Conservation (phyloP, 495 filamentous ascomycete species). For the Aspergillus cristatus region DNA sequence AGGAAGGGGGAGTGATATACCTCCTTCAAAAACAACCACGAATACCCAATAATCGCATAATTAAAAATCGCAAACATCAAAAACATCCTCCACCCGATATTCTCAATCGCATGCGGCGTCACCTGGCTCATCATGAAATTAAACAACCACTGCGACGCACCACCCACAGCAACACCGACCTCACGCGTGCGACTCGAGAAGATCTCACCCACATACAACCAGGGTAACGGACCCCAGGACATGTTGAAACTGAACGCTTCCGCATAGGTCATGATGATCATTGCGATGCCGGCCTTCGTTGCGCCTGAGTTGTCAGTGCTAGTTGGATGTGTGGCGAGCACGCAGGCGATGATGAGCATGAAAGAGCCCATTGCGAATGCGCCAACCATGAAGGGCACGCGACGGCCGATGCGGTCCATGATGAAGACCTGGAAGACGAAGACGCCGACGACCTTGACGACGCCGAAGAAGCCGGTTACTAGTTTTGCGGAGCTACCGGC, state of each 20-base stretch:
- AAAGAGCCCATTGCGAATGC: slow-evolving; percentile 41
- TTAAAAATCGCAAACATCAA: slow-evolving; percentile 50
- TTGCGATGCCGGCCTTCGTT: slow-evolving; percentile 31
- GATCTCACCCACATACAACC: slow-evolving; percentile 42
- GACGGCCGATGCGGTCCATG: slow-evolving; percentile 44
- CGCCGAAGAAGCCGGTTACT: slow-evolving; percentile 40
- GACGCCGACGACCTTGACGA: slow-evolving; percentile 38
- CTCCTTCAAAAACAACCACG: slow-evolving; percentile 42
- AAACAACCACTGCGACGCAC: slow-evolving; percentile 47
- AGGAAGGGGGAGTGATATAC: slow-evolving; percentile 8
- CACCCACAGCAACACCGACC: slow-evolving; percentile 34
- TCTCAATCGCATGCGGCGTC: slow-evolving; percentile 41
- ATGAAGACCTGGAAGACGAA: slow-evolving; percentile 36
- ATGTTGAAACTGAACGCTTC: slow-evolving; percentile 38
- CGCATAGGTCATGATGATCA: slow-evolving; percentile 42
- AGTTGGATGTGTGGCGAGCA: slow-evolving; percentile 35
- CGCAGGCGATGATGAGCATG: slow-evolving; percentile 43
- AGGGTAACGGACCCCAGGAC: slow-evolving; percentile 27
- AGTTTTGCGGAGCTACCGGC: slow-evolving; percentile 32
- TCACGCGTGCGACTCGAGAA: slow-evolving; percentile 44
- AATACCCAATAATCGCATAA: slow-evolving; percentile 32
- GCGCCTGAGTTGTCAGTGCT: slow-evolving; percentile 14
- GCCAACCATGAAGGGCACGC: slow-evolving; percentile 44
- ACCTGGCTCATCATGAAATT: slow-evolving; percentile 47
- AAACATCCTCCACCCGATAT: slow-evolving; percentile 44